A percentile compares a stretch with the other conserved stretches of the same genome.
phyloP scores from a whole-genome alignment of 1,139 yeast genomes.

The Kodamaea plutei region DNA sequence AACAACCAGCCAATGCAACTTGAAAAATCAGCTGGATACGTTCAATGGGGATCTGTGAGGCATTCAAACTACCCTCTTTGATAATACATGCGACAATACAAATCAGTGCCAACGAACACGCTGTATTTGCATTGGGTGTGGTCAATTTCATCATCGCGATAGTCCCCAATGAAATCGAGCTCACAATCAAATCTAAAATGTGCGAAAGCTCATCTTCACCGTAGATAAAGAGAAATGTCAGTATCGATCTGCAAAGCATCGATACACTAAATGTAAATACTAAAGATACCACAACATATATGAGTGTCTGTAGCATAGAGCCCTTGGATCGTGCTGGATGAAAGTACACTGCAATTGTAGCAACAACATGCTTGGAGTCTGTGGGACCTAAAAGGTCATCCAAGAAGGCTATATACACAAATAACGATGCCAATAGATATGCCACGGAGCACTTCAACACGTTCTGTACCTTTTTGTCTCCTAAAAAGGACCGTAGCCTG shows the following conservation, averaged over 20 bases:
- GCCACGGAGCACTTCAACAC: conserved; percentile 69
- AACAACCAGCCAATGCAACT: conserved; percentile 62
- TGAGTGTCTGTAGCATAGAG: conserved; percentile 70
- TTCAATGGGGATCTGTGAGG: conserved; percentile 54
- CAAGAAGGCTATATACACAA: conserved; percentile 63
- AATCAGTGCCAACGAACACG: conserved; percentile 74
- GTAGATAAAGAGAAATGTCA: conserved; percentile 42
- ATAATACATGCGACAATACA: conserved; percentile 67
- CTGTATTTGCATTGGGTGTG: conserved; percentile 67
- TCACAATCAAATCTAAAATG: conserved; percentile 51
- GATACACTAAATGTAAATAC: conserved; percentile 55
- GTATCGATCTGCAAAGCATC: conserved; percentile 48
- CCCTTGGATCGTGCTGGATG: conserved; percentile 81
- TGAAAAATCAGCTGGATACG: conserved; percentile 53
- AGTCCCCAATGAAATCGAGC: conserved; percentile 56
- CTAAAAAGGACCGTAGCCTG: too few species aligned
- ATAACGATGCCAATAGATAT: conserved; percentile 67
- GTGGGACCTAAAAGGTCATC: conserved; percentile 57
- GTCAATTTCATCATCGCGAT: conserved; percentile 69
- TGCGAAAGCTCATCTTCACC: conserved; percentile 54
- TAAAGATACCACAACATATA: conserved; percentile 57
- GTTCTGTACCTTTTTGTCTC: conserved; percentile 11
- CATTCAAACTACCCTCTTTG: conserved; percentile 71
- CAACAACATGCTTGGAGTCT: conserved; percentile 76
- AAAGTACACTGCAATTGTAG: conserved; percentile 81